These are phyloP conservation scores for Sechiopsis laciniata DNA, from an alignment of 306 rosid species.

Conservation along the genomic window DNA sequence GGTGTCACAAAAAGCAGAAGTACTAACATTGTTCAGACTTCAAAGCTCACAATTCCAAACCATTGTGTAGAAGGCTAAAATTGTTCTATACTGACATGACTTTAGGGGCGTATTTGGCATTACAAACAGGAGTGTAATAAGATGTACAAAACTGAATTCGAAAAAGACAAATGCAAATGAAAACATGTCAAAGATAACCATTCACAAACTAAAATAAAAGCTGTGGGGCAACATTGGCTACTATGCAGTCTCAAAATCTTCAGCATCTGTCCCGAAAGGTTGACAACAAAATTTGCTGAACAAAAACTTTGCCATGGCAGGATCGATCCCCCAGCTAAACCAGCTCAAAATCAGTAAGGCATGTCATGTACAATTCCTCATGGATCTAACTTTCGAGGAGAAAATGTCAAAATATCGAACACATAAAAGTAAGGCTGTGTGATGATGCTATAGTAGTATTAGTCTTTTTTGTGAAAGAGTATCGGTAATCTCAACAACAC, in stretches of 20 bases:
- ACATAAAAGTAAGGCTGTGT: not conserved
- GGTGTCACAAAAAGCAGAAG: not conserved
- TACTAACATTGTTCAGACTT: not conserved
- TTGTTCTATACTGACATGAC: conserved; percentile 11
- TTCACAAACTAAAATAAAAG: conserved; percentile 10
- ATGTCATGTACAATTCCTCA: conserved; percentile 8
- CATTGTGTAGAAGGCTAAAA: not conserved
- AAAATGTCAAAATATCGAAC: conserved; percentile 6
- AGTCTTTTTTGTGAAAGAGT: not conserved
- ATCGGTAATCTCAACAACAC: not conserved
- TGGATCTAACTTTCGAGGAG: conserved; percentile 9
- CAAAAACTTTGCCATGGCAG: not conserved
- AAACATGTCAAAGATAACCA: conserved; percentile 2
- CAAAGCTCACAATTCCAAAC: not conserved
- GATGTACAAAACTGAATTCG: conserved; percentile 10
- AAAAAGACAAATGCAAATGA: not conserved
- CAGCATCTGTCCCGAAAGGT: conserved; percentile 7
- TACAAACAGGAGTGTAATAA: not conserved
- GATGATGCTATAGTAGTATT: not conserved
- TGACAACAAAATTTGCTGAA: conserved; percentile 8
- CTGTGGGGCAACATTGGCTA: not conserved
- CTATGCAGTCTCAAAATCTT: conserved; percentile 13
- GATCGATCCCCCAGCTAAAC: conserved; percentile 15
- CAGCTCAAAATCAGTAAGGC: not conserved
- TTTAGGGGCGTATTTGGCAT: not conserved